Evolutionary conservation across 2,329 filamentous ascomycete species (phyloP), one percentile per base, ranked within the genome.

Genomic region (Cercospora sp.): DNA sequence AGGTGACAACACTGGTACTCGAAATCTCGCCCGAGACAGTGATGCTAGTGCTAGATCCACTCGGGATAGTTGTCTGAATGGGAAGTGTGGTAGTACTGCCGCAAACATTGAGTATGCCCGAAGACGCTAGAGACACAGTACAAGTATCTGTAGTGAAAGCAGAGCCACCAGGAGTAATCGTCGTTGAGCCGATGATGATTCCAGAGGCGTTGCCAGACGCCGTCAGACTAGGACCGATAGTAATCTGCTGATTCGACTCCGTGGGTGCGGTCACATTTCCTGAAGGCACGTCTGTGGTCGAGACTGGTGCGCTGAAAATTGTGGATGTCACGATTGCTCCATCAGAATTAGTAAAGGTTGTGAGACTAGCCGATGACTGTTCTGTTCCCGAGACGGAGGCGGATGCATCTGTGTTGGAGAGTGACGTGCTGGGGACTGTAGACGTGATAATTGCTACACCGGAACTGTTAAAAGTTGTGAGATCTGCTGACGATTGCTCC

Each of bases 121-220:
- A 51, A 26, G 45, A 51, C 12, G 45, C 45, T 9, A 60, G 57
- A 31, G 57, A 60, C 30, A 60, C 36, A 39, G 57, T 60, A 23
- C 30, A 31, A 18, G 57, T 60, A 20, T 39, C 57, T 9, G 30
- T 60, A 20, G 36, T 33, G 36, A 60, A 60, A 33, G 57, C 57
- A 18, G 57, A 60, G 13, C 57, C 57, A 13, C 57, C 57, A 36
- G 57, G 57, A 23, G 57, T 39, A 39, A 60, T 20, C n/a, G 57
- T 60, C 36, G 57, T 60, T 26, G 57, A 60, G 57, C 57, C 57
- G 30, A 60, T 60, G 57, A 60, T 23, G 30, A 60, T 39, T 13
- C 36, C 30, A 20, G 57, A 60, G 20, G 57, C 57, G n/a, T 60
- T 60, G 30, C 57, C 57, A 60, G 57, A 60, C 30, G 36, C 57